Evolutionary conservation across 768 basidiomycete genomes (phyloP).

Genomic region (Pleurotus cornucopiae): DNA sequence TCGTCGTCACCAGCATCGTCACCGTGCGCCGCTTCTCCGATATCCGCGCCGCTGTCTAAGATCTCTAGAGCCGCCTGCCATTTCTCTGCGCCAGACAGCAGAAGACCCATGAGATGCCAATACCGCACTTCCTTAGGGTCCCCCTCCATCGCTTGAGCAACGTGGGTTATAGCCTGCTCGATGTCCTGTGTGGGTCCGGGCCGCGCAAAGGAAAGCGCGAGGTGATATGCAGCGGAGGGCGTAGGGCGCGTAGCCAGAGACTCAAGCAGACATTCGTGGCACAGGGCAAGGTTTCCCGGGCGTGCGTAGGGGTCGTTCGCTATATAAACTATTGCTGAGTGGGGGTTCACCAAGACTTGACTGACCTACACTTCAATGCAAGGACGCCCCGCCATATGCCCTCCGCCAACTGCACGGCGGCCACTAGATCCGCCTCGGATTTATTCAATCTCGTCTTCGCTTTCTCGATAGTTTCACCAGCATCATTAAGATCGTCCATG

Average conservation of each 20-base stretch:
- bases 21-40: slow-evolving; percentile 42
- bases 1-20: slow-evolving; percentile 24
- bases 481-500: slow-evolving; percentile 59
- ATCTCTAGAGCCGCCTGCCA: slow-evolving; percentile 76
- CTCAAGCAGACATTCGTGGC: slow-evolving; percentile 47
- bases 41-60: slow-evolving; percentile 68
- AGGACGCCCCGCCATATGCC: slow-evolving; percentile 72
- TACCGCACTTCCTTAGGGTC: slow-evolving; percentile 62
- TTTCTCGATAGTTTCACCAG: slow-evolving; percentile 53
- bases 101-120: slow-evolving; percentile 88
- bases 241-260: slow-evolving; percentile 48
- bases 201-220: slow-evolving; percentile 71
- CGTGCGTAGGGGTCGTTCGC: slow-evolving; percentile 67
- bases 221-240: slow-evolving; percentile 66
- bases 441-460: slow-evolving; percentile 51
- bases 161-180: slow-evolving; percentile 60
- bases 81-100: slow-evolving; percentile 75
- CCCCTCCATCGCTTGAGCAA: slow-evolving; percentile 69
- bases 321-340: slow-evolving; percentile 19
- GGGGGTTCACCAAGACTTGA: too few species aligned
- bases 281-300: slow-evolving; percentile 40
- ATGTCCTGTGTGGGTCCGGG: slow-evolving; percentile 63
- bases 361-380: slow-evolving; percentile 59
- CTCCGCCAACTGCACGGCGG: slow-evolving; percentile 60
- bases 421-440: slow-evolving; percentile 48